Percentiles rank a stretch among this genome's conserved stretches.
Conservation (phyloP, 352 stramenopile species). For the Aphanomyces cochlioides region DNA sequence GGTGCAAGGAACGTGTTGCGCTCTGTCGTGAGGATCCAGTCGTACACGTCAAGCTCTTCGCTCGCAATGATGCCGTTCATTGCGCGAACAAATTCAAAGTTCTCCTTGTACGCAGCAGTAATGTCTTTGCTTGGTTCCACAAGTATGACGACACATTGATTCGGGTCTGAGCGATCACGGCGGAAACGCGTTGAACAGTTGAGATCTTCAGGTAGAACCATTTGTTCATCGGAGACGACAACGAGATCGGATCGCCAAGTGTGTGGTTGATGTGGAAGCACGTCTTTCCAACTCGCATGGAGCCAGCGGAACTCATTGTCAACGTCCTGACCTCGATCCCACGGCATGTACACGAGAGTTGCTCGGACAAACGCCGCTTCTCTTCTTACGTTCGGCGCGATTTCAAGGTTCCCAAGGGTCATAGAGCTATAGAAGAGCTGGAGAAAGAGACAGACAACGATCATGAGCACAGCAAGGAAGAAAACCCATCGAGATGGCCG, state of each 20-base stretch:
- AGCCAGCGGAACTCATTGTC: constrained; percentile 19
- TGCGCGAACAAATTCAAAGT: background rate
- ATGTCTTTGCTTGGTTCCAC: background rate
- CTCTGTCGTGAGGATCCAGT: background rate
- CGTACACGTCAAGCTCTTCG: background rate
- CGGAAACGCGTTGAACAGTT: background rate
- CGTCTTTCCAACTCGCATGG: constrained; percentile 10
- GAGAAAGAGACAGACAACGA: background rate
- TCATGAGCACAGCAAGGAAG: background rate
- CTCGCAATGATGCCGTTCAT: background rate
- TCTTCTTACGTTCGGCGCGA: background rate
- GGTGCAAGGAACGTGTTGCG: background rate
- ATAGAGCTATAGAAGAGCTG: background rate
- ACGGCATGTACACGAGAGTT: constrained; percentile 1
- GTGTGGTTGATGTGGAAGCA: constrained; percentile 3
- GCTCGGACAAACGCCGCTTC: constrained; percentile 15
- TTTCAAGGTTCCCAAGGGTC: background rate
- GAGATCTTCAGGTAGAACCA: background rate
- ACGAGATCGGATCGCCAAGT: constrained; percentile 14
- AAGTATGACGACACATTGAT: background rate
- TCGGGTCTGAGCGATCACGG: background rate
- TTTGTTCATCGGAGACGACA: background rate
- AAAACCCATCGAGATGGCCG: background rate
- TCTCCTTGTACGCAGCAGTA: background rate
- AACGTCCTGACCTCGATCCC: background rate